Evolutionary conservation across 345 rosid species (phyloP), one percentile per base, ranked within the genome.

Genomic region (Punica granatum): DNA sequence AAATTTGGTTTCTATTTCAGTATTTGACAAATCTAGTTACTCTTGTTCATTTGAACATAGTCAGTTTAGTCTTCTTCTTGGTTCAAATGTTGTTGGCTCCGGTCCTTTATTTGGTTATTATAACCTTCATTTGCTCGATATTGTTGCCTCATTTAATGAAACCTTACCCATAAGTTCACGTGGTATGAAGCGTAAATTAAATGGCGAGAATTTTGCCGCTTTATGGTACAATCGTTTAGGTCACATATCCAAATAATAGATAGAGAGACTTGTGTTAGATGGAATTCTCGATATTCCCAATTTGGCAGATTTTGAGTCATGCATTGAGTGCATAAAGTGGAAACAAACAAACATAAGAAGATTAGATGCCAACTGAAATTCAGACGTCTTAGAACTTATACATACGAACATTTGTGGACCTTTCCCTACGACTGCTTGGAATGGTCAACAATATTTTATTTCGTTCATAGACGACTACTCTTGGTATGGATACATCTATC

Each of bases 81-180:
- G 25, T 44, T 69, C 43, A 46, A 36, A 63, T 3, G 18, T 61
- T 16, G 32, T 43, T 34, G 54, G 64, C 23, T 6, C 44, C 7
- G 41, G 43, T 71, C 41, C 31, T 60, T 67, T 44, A 6, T 49
- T 26, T 4, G 21, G 15, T 46, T 15, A 3, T 32, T 42, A 37
- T 51, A 67, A 67, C 60, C 63, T 73, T 7, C 67, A 73, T 67
- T 21, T 35, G 31, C 12, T 73, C 4, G 44, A 68, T 48, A 62
- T 43, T 16, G 61, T 63, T 73, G 76, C 72, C 28, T 73, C 68
- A 48, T 49, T 35, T 39, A 63, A 51, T 49, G 64, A 67, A 73
- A 18, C 71, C 63, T 36, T 73, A 18, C 58, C 56, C 28, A 1
- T 44, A 3, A 3, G 61, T 66, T 4, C 41, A 37, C 41, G 41